Evolutionary conservation across 2,329 filamentous ascomycete species (phyloP), one percentile per base, ranked within the genome.

Genomic region (Curvularia spicifera): DNA sequence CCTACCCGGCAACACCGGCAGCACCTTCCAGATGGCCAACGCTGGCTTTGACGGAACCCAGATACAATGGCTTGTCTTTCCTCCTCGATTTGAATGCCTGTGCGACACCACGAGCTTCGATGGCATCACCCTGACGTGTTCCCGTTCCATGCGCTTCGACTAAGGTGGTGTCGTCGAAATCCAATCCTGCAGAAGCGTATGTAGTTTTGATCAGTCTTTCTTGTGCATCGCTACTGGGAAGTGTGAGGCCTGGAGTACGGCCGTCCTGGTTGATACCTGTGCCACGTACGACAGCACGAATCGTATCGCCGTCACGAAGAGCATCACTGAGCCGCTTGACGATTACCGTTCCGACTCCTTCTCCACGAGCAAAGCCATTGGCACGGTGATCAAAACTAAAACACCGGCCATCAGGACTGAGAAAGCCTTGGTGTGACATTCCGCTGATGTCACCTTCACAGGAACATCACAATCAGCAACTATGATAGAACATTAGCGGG

Each of bases 351-450:
- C 53, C 62, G 1, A 85, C 78, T 0, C 87, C 87, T 65, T 90
- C 87, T 1, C 86, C 87, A 31, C 87, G 80, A 0, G 83, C 85
- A 66, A 89, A 90, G 0, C 88, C 88, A 56, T 85, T 84, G 15
- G 85, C 87, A 0, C 80, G 78, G 13, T 78, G 69, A 64, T 87
- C 87, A 50, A 72, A 78, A 49, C 68, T 71, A 42, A 60, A 64
- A n/a, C 59, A 72, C 9, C 52, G 59, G 10, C 74, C 70, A 37
- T 72, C 66, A 9, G 72, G 71, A 2, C 28, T 40, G 6, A 53
- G 43, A 15, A 53, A 47, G 8, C 33, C 40, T 35, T 52, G 50
- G 18, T 40, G 47, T 10, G 67, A 75, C 28, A 76, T 67, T 44
- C 56, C 61, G 45, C 65, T 47, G 31, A 63, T 18, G 37, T 56